Percentiles rank a stretch among this genome's conserved stretches.
Conservation (phyloP, 140 eudicot species). For the Senecio squalidus region DNA sequence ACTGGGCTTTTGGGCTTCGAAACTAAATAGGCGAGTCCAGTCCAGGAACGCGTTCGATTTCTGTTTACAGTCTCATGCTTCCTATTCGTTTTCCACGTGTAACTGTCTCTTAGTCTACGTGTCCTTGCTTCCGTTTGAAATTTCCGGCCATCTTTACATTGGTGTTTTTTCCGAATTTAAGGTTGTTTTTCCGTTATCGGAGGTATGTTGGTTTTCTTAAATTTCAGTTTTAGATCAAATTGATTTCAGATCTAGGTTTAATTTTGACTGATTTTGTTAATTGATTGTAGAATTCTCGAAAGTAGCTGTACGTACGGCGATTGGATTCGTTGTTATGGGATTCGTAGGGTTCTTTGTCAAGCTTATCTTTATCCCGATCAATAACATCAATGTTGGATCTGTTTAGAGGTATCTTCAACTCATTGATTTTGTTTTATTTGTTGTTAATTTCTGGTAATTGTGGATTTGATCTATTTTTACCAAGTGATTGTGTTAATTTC, state of each 20-base stretch:
- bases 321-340: conserved; percentile 98
- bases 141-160: too few species aligned
- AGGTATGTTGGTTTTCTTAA: too few species aligned
- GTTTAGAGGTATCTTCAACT: conserved; percentile 45
- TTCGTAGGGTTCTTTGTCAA: conserved; percentile 95
- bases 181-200: too few species aligned
- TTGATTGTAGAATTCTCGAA: conserved; percentile 68
- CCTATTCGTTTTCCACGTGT: too few species aligned
- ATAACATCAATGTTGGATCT: conserved; percentile 94
- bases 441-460: neutral
- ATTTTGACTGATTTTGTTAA: neutral
- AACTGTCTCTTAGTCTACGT: too few species aligned
- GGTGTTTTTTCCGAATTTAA: too few species aligned
- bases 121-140: too few species aligned
- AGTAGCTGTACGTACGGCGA: conserved; percentile 91
- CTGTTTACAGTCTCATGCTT: too few species aligned
- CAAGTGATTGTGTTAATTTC: neutral
- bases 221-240: neutral
- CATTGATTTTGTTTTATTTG: neutral
- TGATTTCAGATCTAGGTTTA: conserved; percentile 7
- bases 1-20: too few species aligned
- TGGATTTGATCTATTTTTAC: conserved; percentile 16
- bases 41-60: too few species aligned
- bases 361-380: conserved; percentile 91
- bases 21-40: too few species aligned